Evolutionary conservation across 495 filamentous ascomycete genomes (phyloP), one percentile per base, ranked within the genome.

Genomic region (Chaetomium cochliodes): DNA sequence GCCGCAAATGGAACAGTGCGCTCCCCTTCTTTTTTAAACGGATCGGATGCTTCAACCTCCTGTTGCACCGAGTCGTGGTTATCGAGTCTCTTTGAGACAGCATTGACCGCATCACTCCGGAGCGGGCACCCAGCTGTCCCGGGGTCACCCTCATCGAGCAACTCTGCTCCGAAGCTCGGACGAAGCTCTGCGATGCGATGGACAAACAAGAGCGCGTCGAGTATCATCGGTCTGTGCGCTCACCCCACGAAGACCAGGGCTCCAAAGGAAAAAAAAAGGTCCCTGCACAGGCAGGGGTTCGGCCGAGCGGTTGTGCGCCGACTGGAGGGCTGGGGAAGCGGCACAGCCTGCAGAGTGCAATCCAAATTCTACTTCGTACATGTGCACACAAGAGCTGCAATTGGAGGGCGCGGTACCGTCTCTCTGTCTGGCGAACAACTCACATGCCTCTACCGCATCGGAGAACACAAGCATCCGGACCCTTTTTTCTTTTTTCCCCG

Each of bases 241-340:
- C 1, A 52, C 49, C 49, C 49, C 49, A 52, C 49, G 23, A 26
- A 56, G 53, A 39, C 53, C 30, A 56, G 53, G 53, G 53, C 53
- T 56, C 33, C n/a, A n/a, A n/a, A n/a, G n/a, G n/a, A n/a, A n/a
- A n/a, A 18, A 37, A 60, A 49, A 49, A 37, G 57, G 44, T 0
- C 58, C 58, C 58, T 60, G 57, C 44, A 44, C 44, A 7, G 0
- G 46, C 58, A 60, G 22, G 58, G 58, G 58, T 60, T 25, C 25
- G 8, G 42, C 23, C 2, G 4, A 26, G 26, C 25, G 58, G 42
- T 47, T 47, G 23, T 26, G 9, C 20, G 56, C 56, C 42, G 44
- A 37, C 44, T 60, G 58, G 58, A 18, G 26, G 46, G 15, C 25
- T 42, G 6, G 58, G 18, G 26, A 26, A 41, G 33, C 54, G 54